Evolutionary conservation across 257 asterid genomes (phyloP).

Genomic region (Primulina tabacum): DNA sequence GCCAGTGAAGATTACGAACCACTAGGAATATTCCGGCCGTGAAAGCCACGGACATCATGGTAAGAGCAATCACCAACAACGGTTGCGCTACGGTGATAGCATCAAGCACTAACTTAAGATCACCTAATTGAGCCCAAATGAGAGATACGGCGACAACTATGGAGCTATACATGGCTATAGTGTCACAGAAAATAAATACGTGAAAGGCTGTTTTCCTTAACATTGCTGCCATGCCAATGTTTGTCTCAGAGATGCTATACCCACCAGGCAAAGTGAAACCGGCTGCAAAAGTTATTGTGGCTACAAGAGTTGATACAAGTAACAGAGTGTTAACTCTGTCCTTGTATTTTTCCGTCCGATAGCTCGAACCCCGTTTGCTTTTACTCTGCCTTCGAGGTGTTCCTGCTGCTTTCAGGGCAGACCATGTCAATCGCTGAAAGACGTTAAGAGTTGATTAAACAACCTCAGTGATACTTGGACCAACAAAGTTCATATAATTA

Average conservation of each 20-base stretch:
- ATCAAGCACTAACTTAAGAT: constrained; percentile 4
- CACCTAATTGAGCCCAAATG: constrained; percentile 43
- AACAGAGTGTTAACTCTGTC: constrained; percentile 38
- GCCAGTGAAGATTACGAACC: constrained; percentile 38
- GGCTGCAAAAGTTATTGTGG: constrained; percentile 39
- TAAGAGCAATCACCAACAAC: constrained; percentile 29
- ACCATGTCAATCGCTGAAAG: constrained; percentile 33
- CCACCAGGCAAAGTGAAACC: constrained; percentile 50
- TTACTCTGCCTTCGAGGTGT: constrained; percentile 13
- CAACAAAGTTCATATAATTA: too few relatives aligned
- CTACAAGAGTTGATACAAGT: constrained; percentile 38
- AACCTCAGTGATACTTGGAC: too few relatives aligned
- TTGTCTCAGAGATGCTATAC: constrained; percentile 20
- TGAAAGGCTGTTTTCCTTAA: constrained; percentile 29
- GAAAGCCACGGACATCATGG: constrained; percentile 43
- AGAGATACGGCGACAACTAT: constrained; percentile 32
- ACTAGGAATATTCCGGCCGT: constrained; percentile 33
- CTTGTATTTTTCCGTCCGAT: constrained; percentile 13
- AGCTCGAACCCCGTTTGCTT: too few relatives aligned
- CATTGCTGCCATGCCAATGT: constrained; percentile 39
- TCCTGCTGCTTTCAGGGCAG: constrained; percentile 27
- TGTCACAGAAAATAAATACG: constrained; percentile 33
- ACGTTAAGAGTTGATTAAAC: too few relatives aligned
- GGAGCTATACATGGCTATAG: constrained; percentile 41
- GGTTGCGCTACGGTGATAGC: constrained; percentile 32